Conservation (phyloP, 2,329 filamentous ascomycete species). For the Arthrobotrys sinensis region DNA sequence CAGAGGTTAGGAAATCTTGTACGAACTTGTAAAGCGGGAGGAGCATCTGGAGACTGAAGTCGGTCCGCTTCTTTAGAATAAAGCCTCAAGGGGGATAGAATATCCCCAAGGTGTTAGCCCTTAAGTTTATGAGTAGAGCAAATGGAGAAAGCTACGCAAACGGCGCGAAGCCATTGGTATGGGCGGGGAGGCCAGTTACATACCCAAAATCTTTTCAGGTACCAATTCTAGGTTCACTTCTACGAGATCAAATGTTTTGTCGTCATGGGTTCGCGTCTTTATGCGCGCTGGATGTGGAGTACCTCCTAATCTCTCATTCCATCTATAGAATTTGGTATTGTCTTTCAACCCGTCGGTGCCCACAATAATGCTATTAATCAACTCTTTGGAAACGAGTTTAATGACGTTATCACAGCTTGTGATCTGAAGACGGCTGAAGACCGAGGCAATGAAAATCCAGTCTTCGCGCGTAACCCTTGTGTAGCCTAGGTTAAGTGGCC, state of each 20-base stretch:
- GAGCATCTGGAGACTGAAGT: not conserved
- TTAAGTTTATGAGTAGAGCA: too few species aligned
- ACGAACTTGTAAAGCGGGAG: not conserved
- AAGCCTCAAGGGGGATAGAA: not conserved
- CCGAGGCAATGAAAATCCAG: conserved; percentile 36
- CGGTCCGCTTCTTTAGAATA: not conserved
- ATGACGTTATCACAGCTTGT: not conserved
- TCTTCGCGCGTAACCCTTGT: not conserved
- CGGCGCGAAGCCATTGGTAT: too few species aligned
- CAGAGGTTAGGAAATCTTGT: not conserved
- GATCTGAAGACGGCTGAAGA: not conserved
- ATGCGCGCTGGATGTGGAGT: not conserved
- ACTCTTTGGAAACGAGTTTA: not conserved
- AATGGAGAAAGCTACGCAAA: too few species aligned
- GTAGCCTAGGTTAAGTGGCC: not conserved
- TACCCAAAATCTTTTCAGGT: conserved; percentile 31
- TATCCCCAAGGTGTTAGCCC: too few species aligned
- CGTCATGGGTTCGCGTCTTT: not conserved
- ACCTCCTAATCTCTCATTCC: not conserved
- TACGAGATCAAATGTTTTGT: not conserved
- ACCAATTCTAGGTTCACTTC: conserved; percentile 16
- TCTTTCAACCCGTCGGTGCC: not conserved
- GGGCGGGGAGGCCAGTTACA: not conserved
- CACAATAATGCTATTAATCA: conserved; percentile 2
- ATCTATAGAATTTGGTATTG: not conserved